Base-by-base conservation (phyloP, 768 basidiomycete species). In the Collybiopsis luxurians region DNA sequence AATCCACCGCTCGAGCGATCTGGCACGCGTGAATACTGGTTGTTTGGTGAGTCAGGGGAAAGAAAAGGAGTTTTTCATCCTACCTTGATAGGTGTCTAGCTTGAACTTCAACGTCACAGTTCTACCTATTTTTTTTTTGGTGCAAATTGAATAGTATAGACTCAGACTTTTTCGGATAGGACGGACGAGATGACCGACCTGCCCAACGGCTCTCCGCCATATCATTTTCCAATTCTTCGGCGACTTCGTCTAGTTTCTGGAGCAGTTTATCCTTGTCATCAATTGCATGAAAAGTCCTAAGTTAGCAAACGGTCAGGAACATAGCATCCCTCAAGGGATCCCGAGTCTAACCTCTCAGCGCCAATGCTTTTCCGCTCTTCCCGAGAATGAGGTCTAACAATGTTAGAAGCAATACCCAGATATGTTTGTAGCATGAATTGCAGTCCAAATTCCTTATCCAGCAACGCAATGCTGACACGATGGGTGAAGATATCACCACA, bases 31-130 rank as follows among this genome's bases (percentile, higher is more conserved):
- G 64, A 89, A 88, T 0, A 88, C 87, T 90, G 48, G 21, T 23
- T 24, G 11, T 34, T 5, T 43, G n/a, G 6, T 24, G 23, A 13
- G 13, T 5, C 17, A n/a, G 19, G 19, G 24, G 10, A 24, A 12
- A 26, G 24, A 30, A 40, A 21, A 21, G 17, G 21, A 19, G 31
- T 31, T 11, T 23, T 54, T 23, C 45, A 24, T 17, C 64, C 1
- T 57, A 85, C 92, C 86, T 77, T 96, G 85, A 69, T 86, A 98
- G 1, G 87, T 94, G 66, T 95, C 88, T 31, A 92, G 79, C 73
- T 99, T 99, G 69, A 87, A 95, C 69, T 96, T 97, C 49, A 98
- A 78, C 0, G 92, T 96, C 30, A 98, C 79, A 0, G 93, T 97
- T 61, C n/a, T n/a, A n/a, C n/a, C n/a, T n/a, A n/a, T n/a, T n/a